Conservation (phyloP, 768 basidiomycete species). For the Piloderma croceum region DNA sequence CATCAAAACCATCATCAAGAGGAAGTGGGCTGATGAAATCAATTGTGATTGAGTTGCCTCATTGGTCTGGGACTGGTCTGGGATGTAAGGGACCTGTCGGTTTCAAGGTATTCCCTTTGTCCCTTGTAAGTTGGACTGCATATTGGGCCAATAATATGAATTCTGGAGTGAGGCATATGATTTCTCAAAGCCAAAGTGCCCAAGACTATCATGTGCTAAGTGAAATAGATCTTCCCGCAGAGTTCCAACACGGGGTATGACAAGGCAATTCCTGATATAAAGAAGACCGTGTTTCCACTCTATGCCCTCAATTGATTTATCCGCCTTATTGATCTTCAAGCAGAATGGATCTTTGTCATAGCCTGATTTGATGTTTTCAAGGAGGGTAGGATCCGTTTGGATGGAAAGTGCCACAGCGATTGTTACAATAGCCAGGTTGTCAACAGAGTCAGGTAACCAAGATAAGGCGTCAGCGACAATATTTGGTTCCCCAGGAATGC, state of each 20-base stretch:
- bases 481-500: too few species aligned
- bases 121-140: slow-evolving; percentile 30
- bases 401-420: slow-evolving; percentile 1
- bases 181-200: slow-evolving; percentile 33
- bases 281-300: slow-evolving; percentile 19
- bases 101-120: slow-evolving; percentile 26
- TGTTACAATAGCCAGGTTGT: too few species aligned
- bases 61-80: slow-evolving; percentile 3
- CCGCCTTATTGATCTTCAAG: too few species aligned
- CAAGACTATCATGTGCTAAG: slow-evolving; percentile 24
- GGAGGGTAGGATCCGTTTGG: not conserved
- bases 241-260: too few species aligned
- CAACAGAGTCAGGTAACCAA: too few species aligned
- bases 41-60: slow-evolving; percentile 19
- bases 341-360: slow-evolving; percentile 9
- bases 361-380: not conserved
- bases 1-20: slow-evolving; percentile 24
- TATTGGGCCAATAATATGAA: slow-evolving; percentile 30
- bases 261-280: slow-evolving; percentile 16
- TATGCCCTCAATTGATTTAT: too few species aligned
- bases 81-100: slow-evolving; percentile 19
- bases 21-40: too few species aligned
- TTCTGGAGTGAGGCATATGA: slow-evolving; percentile 17
- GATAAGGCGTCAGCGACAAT: too few species aligned
- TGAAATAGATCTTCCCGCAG: slow-evolving; percentile 21